Percentiles rank a stretch among this genome's conserved stretches.
Evolutionary conservation across 164 flowering plant genomes (phyloP).

Genomic region (Warburgia ugandensis): DNA sequence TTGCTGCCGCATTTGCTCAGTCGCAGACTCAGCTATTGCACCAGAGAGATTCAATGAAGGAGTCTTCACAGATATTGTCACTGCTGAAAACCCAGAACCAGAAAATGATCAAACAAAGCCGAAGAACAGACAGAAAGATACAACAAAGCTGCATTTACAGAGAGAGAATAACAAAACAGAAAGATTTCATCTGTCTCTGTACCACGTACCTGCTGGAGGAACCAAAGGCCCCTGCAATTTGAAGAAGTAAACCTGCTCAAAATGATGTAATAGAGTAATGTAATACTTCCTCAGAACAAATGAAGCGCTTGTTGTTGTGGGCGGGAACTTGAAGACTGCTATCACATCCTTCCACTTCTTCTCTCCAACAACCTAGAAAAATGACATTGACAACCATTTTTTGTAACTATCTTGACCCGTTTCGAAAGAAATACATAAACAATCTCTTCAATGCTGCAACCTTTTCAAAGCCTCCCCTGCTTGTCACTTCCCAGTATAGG

Average conservation of each 20-base stretch:
- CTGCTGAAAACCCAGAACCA: slow-evolving; percentile 6
- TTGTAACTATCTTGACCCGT: no score
- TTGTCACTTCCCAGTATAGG: slow-evolving; percentile 74
- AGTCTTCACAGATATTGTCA: slow-evolving; percentile 11
- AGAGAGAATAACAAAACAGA: neutral
- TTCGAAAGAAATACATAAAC: neutral
- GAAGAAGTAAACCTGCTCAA: slow-evolving; percentile 74
- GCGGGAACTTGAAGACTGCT: slow-evolving; percentile 48
- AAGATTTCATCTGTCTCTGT: no score
- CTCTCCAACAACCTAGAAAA: slow-evolving; percentile 74
- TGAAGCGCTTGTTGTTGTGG: slow-evolving; percentile 86
- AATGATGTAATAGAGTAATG: slow-evolving; percentile 47
- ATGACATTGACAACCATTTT: no score
- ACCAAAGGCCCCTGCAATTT: slow-evolving; percentile 32
- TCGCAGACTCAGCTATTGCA: no score
- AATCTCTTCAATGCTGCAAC: no score
- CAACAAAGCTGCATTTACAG: neutral
- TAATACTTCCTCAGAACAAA: slow-evolving; percentile 75
- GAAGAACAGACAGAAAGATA: neutral
- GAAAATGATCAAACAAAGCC: neutral
- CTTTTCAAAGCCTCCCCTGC: slow-evolving; percentile 80
- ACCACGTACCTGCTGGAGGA: slow-evolving; percentile 36
- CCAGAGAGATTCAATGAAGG: no score
- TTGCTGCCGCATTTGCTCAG: neutral
- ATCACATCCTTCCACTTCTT: slow-evolving; percentile 93